Evolutionary conservation across 805 yeast species (phyloP).

Genomic region (Teunomyces funiuensis): DNA sequence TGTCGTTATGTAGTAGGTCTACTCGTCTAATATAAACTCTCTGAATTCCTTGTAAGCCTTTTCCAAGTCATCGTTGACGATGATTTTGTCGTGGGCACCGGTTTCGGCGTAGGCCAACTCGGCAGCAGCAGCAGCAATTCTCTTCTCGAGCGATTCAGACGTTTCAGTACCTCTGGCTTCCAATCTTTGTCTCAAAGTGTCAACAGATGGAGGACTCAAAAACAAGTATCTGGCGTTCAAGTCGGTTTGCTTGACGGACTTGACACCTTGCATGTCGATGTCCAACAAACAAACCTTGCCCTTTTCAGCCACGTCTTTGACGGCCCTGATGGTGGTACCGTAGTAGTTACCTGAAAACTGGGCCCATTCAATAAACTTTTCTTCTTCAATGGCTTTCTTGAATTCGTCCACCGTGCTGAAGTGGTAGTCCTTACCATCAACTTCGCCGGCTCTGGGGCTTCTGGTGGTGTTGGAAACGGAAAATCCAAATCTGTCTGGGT

Average conservation of each 20-base stretch:
- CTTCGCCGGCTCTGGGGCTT: constrained; percentile 88
- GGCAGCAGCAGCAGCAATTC: constrained; percentile 81
- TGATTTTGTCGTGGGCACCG: constrained; percentile 87
- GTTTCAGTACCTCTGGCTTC: constrained; percentile 95
- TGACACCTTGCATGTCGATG: constrained; percentile 99
- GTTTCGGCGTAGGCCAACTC: constrained; percentile 87
- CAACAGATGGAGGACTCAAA: constrained; percentile 90
- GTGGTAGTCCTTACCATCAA: constrained; percentile 85
- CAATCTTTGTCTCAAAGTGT: constrained; percentile 70
- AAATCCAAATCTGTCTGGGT: constrained; percentile 87
- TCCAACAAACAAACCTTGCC: constrained; percentile 87
- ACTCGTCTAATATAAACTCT: constrained; percentile 61
- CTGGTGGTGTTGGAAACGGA: constrained; percentile 94
- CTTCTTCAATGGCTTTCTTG: constrained; percentile 67
- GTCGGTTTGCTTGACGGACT: constrained; percentile 78
- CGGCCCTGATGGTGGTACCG: constrained; percentile 89
- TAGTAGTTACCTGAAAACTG: constrained; percentile 97
- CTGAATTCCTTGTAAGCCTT: constrained; percentile 81
- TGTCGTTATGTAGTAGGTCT: background rate
- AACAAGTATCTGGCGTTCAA: constrained; percentile 85
- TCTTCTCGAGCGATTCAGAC: constrained; percentile 74
- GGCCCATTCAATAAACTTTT: constrained; percentile 94
- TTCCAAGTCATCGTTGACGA: constrained; percentile 90
- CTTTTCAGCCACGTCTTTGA: constrained; percentile 62
- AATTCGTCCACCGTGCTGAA: constrained; percentile 80